phyloP scores from a whole-genome alignment of 2,329 filamentous ascomycete genomes.

The Dactylellina leptospora region DNA sequence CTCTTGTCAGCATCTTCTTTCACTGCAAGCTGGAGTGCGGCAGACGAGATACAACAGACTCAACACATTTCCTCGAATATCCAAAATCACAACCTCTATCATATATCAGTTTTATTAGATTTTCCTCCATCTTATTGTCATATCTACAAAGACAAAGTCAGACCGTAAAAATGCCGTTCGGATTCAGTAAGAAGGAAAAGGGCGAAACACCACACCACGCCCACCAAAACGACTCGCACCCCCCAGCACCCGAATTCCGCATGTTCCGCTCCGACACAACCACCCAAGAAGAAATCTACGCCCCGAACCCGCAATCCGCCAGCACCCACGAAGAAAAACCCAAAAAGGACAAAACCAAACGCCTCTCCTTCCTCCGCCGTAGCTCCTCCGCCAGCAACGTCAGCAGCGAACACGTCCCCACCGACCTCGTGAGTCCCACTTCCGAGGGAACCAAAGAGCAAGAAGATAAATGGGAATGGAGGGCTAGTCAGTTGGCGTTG shows the following conservation, averaged over 20 bases:
- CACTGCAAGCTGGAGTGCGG: background rate
- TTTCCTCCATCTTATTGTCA: background rate
- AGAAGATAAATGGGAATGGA: constrained; percentile 51
- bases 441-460: constrained; percentile 37
- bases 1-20: background rate
- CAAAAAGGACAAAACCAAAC: constrained; percentile 57
- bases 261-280: constrained; percentile 78
- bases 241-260: constrained; percentile 40
- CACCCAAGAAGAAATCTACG: constrained; percentile 77
- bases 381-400: constrained; percentile 1
- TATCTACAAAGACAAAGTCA: background rate
- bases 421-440: constrained; percentile 32
- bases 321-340: constrained; percentile 55
- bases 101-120: background rate
- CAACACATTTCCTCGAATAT: constrained; percentile 22
- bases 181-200: constrained; percentile 47
- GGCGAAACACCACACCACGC: background rate
- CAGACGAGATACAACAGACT: constrained; percentile 28
- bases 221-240: background rate
- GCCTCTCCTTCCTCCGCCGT: constrained; percentile 29
- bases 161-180: constrained; percentile 46
- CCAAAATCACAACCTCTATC: background rate
- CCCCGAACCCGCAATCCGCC: constrained; percentile 58
- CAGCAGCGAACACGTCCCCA: constrained; percentile 39
- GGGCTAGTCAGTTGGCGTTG: constrained; percentile 48